Evolutionary conservation across 2,329 filamentous ascomycete species (phyloP).

Genomic region (Dothideomycetes sp.): DNA sequence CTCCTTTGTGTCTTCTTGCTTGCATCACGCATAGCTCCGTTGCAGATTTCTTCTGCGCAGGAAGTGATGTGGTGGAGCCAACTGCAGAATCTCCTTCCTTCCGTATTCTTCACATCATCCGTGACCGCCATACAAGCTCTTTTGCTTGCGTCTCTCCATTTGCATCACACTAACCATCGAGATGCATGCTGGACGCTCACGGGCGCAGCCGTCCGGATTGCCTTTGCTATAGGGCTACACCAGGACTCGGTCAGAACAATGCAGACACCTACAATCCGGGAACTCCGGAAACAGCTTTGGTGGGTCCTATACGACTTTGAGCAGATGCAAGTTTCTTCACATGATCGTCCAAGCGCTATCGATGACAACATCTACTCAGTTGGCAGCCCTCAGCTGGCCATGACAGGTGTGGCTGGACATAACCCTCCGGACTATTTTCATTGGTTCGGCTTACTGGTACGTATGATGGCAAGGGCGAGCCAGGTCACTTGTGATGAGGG

Average conservation of each 20-base stretch:
- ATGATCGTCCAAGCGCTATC: not conserved
- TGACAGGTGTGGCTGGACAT: not conserved
- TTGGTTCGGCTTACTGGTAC: not conserved
- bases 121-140: not conserved
- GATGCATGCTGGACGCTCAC: not conserved
- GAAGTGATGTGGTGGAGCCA: not conserved
- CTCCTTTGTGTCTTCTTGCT: not conserved
- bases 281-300: not conserved
- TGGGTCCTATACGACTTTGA: not conserved
- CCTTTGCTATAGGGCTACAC: not conserved
- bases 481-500: not conserved
- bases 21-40: not conserved
- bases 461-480: not conserved
- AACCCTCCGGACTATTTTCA: not conserved
- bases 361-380: not conserved
- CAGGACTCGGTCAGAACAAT: not conserved
- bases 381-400: not conserved
- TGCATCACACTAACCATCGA: not conserved
- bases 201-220: not conserved
- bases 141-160: not conserved
- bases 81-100: not conserved
- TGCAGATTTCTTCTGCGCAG: not conserved
- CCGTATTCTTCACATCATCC: not conserved
- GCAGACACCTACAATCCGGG: not conserved
- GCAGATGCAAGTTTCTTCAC: not conserved